A percentile compares a stretch with the other conserved stretches of the same genome.
phyloP scores from a whole-genome alignment of 2,329 filamentous ascomycete species.

The Coniella vitis region DNA sequence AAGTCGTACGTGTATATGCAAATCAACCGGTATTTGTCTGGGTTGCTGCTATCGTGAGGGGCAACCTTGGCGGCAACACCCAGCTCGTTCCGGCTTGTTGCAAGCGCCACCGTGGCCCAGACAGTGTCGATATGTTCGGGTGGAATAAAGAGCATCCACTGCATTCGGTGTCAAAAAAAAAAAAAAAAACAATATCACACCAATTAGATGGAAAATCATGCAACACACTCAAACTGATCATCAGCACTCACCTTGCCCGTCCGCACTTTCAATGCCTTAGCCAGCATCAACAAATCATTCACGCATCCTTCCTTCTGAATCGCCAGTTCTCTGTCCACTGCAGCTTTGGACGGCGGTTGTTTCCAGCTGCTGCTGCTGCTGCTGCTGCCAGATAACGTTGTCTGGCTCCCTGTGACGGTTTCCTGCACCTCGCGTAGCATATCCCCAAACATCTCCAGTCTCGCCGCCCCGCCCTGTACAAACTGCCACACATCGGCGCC shows the following conservation, averaged over 20 bases:
- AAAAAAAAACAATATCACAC: too few species aligned
- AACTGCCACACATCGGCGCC: constrained; percentile 43
- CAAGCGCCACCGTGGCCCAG: constrained; percentile 62
- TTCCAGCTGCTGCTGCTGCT: too few species aligned
- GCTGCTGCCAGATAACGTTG: neutral
- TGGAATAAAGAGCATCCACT: constrained; percentile 71
- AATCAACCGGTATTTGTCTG: constrained; percentile 49
- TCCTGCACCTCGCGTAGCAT: constrained; percentile 43
- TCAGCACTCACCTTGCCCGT: constrained; percentile 54
- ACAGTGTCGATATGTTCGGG: constrained; percentile 48
- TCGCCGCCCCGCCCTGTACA: constrained; percentile 43
- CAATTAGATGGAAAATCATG: too few species aligned
- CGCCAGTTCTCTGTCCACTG: constrained; percentile 40
- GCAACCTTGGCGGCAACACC: constrained; percentile 70
- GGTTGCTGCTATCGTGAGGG: constrained; percentile 40
- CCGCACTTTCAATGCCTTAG: constrained; percentile 49
- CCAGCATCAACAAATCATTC: constrained; percentile 53
- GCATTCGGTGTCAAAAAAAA: neutral
- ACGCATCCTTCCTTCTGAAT: constrained; percentile 42
- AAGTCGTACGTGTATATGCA: constrained; percentile 78
- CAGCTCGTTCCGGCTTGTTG: constrained; percentile 61
- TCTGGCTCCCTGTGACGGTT: neutral
- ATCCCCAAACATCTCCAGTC: constrained; percentile 37
- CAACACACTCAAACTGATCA: too few species aligned
- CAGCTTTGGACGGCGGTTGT: constrained; percentile 24